These are phyloP conservation scores for Cephalotrichum gorgonifer DNA, from an alignment of 2,329 filamentous ascomycete genomes.

Conservation along the genomic window DNA sequence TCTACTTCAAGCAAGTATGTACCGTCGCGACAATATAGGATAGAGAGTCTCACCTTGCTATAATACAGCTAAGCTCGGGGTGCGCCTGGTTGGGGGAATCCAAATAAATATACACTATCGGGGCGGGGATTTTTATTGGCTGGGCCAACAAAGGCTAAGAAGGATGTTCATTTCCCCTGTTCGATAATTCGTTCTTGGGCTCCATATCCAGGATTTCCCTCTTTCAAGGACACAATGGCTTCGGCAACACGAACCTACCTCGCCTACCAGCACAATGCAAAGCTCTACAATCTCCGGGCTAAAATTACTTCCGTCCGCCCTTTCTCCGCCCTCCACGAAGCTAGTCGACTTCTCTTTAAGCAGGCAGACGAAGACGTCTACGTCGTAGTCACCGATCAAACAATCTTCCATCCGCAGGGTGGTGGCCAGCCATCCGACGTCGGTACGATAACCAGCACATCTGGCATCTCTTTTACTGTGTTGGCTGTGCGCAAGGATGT, in stretches of 20 bases:
- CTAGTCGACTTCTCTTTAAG: slow-evolving; percentile 49
- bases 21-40: no score
- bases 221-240: slow-evolving; percentile 4
- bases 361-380: slow-evolving; percentile 36
- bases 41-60: no score
- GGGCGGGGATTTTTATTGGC: no score
- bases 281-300: slow-evolving; percentile 31
- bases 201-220: no score
- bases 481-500: slow-evolving; percentile 45
- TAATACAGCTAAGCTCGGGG: no score
- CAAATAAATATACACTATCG: no score
- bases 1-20: no score
- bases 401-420: slow-evolving; percentile 69
- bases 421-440: slow-evolving; percentile 63
- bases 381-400: slow-evolving; percentile 50
- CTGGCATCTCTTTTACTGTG: slow-evolving; percentile 35
- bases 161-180: no score
- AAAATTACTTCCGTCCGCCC: slow-evolving; percentile 35
- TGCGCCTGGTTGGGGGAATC: no score
- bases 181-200: no score
- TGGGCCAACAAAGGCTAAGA: no score
- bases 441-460: slow-evolving; percentile 37
- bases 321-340: slow-evolving; percentile 36
- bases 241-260: slow-evolving; percentile 26
- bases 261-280: slow-evolving; percentile 31